Evolutionary conservation across 2,329 filamentous ascomycete genomes (phyloP).

Genomic region (Pseudonectria foliicola): DNA sequence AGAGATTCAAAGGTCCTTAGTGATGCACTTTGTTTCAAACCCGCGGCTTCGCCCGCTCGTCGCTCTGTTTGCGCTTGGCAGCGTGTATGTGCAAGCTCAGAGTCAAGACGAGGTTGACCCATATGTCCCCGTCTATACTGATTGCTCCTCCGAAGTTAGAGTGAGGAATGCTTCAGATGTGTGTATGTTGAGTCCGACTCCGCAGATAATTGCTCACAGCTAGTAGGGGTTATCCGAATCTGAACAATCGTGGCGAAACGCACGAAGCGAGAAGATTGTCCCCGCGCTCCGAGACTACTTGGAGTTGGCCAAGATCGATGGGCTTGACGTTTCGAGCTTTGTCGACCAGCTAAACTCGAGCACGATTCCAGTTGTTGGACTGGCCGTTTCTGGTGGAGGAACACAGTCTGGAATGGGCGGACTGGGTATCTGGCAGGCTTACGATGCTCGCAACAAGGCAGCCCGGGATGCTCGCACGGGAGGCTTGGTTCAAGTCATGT

Average conservation of each 20-base stretch:
- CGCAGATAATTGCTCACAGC: no score
- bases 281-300: conserved; percentile 15
- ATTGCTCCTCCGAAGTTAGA: no score
- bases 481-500: conserved; percentile 18
- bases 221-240: conserved; percentile 16
- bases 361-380: conserved; percentile 15
- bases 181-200: background rate
- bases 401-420: conserved; percentile 24
- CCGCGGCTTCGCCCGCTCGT: no score
- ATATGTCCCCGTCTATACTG: no score
- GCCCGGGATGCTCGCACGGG: conserved; percentile 15
- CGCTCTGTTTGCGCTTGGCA: no score
- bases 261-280: conserved; percentile 14
- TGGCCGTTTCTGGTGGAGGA: conserved; percentile 21
- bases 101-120: no score
- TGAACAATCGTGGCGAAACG: conserved; percentile 16
- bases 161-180: no score
- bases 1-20: no score
- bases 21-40: no score
- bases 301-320: conserved; percentile 12
- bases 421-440: conserved; percentile 22
- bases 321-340: conserved; percentile 15
- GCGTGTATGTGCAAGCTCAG: no score
- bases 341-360: conserved; percentile 13
- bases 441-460: conserved; percentile 15